Evolutionary conservation across 1,284 basidiomycete species (phyloP).

Genomic region (Vanrija pseudolonga): DNA sequence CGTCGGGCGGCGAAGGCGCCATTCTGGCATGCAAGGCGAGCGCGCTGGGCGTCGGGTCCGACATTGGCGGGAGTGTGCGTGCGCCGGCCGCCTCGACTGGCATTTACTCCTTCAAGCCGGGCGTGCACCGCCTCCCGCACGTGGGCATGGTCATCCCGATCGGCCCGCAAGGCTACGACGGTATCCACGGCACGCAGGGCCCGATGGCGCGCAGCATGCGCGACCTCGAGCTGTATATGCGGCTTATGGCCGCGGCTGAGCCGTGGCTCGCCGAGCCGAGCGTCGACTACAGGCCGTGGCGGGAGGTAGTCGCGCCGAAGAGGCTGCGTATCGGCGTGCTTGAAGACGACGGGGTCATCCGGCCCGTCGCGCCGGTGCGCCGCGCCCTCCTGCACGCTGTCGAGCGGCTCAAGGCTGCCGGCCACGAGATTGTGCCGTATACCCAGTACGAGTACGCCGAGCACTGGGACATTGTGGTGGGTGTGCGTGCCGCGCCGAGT

Average conservation of each 20-base stretch:
- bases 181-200: conserved; percentile 35
- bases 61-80: conserved; percentile 47
- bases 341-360: conserved; percentile 47
- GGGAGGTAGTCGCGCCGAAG: neutral
- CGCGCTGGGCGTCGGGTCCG: conserved; percentile 41
- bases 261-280: conserved; percentile 45
- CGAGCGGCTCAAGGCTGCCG: conserved; percentile 23
- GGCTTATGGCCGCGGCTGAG: conserved; percentile 28
- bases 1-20: conserved; percentile 50
- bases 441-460: conserved; percentile 15
- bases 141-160: conserved; percentile 24
- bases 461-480: conserved; percentile 32
- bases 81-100: conserved; percentile 38
- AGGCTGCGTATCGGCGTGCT: conserved; percentile 45
- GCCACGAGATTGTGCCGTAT: conserved; percentile 30
- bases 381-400: conserved; percentile 40
- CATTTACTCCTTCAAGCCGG: conserved; percentile 44
- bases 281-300: conserved; percentile 48
- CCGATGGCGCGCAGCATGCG: conserved; percentile 38
- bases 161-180: conserved; percentile 28
- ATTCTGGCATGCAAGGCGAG: conserved; percentile 42
- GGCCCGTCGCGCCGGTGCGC: conserved; percentile 43
- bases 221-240: conserved; percentile 42
- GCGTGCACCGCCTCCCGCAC: conserved; percentile 35
- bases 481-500: no score